phyloP scores from a whole-genome alignment of 805 yeast genomes.

The Saturnispora mendoncae region DNA sequence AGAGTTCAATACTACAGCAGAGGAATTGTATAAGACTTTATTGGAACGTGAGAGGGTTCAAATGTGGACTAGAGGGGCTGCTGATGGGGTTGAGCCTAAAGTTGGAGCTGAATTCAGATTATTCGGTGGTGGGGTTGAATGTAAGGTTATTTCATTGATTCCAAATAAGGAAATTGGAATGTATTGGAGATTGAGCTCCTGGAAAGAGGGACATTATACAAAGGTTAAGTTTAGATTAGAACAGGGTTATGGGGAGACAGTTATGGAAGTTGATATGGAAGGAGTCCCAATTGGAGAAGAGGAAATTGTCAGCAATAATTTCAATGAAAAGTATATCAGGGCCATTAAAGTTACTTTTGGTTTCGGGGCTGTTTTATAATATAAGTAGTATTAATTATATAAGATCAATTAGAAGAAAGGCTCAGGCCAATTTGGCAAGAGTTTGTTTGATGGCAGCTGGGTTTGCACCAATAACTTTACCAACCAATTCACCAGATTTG shows the following conservation, averaged over 20 bases:
- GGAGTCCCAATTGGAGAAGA: conserved; percentile 97
- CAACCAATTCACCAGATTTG: conserved; percentile 74
- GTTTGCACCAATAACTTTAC: conserved; percentile 84
- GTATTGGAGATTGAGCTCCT: conserved; percentile 80
- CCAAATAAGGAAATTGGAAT: conserved; percentile 53
- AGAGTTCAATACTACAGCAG: conserved; percentile 78
- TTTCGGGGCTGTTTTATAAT: conserved; percentile 71
- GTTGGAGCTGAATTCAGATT: conserved; percentile 59
- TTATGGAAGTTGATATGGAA: conserved; percentile 59
- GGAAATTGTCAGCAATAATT: conserved; percentile 73
- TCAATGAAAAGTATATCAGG: conserved; percentile 81
- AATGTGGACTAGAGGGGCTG: conserved; percentile 85
- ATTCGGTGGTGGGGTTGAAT: conserved; percentile 83
- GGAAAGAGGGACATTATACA: conserved; percentile 84
- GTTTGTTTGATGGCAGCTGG: conserved; percentile 73
- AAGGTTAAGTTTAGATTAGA: conserved; percentile 54
- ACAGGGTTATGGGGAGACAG: conserved; percentile 81
- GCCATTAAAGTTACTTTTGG: conserved; percentile 90
- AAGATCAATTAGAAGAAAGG: background rate
- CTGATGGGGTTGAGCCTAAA: conserved; percentile 40
- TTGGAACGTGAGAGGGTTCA: conserved; percentile 67
- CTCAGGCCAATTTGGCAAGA: conserved; percentile 26
- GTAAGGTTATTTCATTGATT: conserved; percentile 55
- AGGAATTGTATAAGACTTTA: conserved; percentile 71
- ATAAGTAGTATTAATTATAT: background rate